Evolutionary conservation across 2,329 filamentous ascomycete genomes (phyloP).

Genomic region (Fusarium coicis): DNA sequence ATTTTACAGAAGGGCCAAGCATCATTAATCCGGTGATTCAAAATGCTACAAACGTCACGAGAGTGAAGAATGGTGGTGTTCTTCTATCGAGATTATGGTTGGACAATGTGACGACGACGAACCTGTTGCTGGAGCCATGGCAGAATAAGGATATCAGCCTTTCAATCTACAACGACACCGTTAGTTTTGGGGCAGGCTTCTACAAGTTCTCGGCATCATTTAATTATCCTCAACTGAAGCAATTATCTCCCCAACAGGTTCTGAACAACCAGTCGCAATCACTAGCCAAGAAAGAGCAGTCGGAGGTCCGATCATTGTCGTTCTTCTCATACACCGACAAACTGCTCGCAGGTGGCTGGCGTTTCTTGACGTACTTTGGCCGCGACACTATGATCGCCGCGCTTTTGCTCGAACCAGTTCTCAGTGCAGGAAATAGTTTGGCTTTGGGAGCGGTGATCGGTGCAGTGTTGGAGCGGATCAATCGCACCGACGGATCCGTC

Average conservation of each 20-base stretch:
- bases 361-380: constrained; percentile 75
- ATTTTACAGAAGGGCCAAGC: constrained; percentile 69
- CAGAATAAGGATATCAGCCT: constrained; percentile 35
- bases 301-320: constrained; percentile 52
- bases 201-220: constrained; percentile 69
- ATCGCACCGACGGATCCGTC: constrained; percentile 67
- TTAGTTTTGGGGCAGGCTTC: constrained; percentile 62
- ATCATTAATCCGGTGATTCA: constrained; percentile 64
- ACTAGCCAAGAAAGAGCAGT: constrained; percentile 53
- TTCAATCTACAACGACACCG: constrained; percentile 52
- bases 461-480: constrained; percentile 69
- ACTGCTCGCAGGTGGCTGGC: constrained; percentile 71
- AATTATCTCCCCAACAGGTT: constrained; percentile 61
- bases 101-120: constrained; percentile 69
- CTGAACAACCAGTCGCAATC: constrained; percentile 59
- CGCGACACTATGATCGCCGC: constrained; percentile 72
- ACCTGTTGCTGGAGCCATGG: constrained; percentile 58
- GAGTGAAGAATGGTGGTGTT: constrained; percentile 55
- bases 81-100: constrained; percentile 67
- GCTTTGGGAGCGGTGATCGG: constrained; percentile 70
- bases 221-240: constrained; percentile 70
- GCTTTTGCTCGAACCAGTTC: constrained; percentile 66
- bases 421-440: constrained; percentile 65
- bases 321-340: constrained; percentile 74
- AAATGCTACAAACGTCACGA: constrained; percentile 58